Evolutionary conservation across 768 basidiomycete species (phyloP).

Genomic region (Pholiota molesta): DNA sequence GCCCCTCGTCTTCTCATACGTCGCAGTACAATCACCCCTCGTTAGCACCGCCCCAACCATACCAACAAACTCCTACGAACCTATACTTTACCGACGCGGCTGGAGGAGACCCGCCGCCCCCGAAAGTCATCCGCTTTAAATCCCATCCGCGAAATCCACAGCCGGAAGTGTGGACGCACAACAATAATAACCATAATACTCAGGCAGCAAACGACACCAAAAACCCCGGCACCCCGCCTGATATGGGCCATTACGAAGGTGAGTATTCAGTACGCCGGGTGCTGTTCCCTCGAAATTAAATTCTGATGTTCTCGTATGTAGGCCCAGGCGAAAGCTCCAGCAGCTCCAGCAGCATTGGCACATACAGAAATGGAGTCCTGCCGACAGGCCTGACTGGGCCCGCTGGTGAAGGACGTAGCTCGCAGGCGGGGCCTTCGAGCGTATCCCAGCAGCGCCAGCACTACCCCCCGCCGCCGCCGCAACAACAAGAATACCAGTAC

Average conservation of each 20-base stretch:
- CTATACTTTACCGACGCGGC: not conserved
- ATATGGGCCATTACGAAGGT: not conserved
- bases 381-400: not conserved
- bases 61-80: not conserved
- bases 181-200: not conserved
- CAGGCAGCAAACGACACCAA: not conserved
- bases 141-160: not conserved
- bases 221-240: not conserved
- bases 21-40: not conserved
- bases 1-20: not conserved
- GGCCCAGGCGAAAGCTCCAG: not conserved
- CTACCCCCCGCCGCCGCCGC: not conserved
- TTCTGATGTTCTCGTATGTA: not conserved
- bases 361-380: not conserved
- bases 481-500: not conserved
- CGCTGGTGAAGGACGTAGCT: not conserved
- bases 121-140: not conserved
- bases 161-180: not conserved
- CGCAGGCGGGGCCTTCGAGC: not conserved
- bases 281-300: not conserved
- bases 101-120: not conserved
- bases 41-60: not conserved
- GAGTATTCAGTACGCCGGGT: not conserved
- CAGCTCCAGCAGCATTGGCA: not conserved
- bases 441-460: not conserved